Base-by-base conservation (phyloP, 805 yeast genomes). In the Wickerhamomyces chaumierensis region DNA sequence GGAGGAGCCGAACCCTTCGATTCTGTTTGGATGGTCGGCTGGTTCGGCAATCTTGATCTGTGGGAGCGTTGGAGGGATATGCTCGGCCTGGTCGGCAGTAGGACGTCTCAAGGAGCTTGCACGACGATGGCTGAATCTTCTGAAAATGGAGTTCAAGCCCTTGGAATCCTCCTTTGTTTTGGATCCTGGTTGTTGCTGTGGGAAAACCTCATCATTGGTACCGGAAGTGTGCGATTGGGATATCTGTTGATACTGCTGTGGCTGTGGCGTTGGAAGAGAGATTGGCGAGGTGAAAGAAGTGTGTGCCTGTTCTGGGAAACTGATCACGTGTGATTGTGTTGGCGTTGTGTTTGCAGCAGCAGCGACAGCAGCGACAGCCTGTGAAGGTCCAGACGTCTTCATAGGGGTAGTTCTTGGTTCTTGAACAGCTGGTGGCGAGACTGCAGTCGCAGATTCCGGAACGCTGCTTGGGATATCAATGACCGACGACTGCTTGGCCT, bases 281-380 rank as follows among this genome's bases (percentile, higher is more conserved):
- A 40, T 57, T 53, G 46, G 61, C 47, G 66, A 70, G 6, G 71
- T 62, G 27, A 66, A 60, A 74, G 75, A 73, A 49, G 54, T 75
- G 62, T 62, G 72, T 40, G 59, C 71, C 62, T 55, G 66, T 58
- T 65, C 78, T 53, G 63, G 75, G 59, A 45, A 64, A 50, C 60
- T 67, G 53, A 61, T 53, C 51, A 50, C 59, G 46, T 63, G 72
- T 50, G 55, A 72, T 21, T 39, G 56, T 41, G 37, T 63, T 60
- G 52, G 75, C 60, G 53, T 50, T 14, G 40, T 18, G 14, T 36
- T 40, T 28, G 18, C 35, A 15, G 36, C 40, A 35, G 27, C 36
- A 23, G 45, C n/a, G n/a, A n/a, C n/a, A n/a, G n/a, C n/a, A n/a
- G n/a, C n/a, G n/a, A n/a, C n/a, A n/a, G n/a, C n/a, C n/a, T n/a